A percentile compares a stretch with the other conserved stretches of the same genome.
Conservation (phyloP, 2,329 filamentous ascomycete genomes). For the Parascedosporium putredinis region DNA sequence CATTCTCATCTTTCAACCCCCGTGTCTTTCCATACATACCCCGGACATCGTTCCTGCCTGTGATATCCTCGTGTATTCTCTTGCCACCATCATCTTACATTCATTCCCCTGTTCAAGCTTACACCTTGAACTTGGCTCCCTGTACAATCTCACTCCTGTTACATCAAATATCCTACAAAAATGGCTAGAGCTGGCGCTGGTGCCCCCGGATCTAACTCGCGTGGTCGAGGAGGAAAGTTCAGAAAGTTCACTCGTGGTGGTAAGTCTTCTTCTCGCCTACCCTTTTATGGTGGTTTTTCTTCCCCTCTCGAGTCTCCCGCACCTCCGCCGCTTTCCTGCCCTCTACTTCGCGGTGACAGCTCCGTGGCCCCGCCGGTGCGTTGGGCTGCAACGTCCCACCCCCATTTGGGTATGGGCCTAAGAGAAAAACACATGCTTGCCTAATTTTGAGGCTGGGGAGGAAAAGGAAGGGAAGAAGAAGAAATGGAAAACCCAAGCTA, state of each 20-base stretch:
- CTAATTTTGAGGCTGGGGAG: too few relatives aligned
- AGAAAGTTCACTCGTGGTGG: conserved; percentile 89
- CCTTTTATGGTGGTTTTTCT: too few relatives aligned
- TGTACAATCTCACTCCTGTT: not conserved
- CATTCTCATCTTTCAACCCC: not conserved
- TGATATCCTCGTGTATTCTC: not conserved
- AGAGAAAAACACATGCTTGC: too few relatives aligned
- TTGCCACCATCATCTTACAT: not conserved
- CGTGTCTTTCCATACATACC: not conserved
- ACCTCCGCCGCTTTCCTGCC: too few relatives aligned
- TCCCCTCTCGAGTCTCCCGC: too few relatives aligned
- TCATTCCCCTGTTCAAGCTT: not conserved
- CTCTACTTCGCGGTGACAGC: too few relatives aligned
- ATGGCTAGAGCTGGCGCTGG: conserved; percentile 1
- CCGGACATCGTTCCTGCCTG: not conserved
- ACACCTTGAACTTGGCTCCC: too few relatives aligned
- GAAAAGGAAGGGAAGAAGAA: too few relatives aligned
- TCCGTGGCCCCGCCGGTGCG: too few relatives aligned
- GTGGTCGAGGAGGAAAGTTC: conserved; percentile 87
- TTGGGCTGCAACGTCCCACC: too few relatives aligned
- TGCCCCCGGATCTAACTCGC: conserved; percentile 26
- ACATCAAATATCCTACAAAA: not conserved
- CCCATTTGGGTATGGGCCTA: too few relatives aligned
- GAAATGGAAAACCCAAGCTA: too few relatives aligned
- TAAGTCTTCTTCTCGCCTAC: conserved; percentile 27